phyloP scores from a whole-genome alignment of 352 stramenopile species.

The Phytopythium chamaehyphon region DNA sequence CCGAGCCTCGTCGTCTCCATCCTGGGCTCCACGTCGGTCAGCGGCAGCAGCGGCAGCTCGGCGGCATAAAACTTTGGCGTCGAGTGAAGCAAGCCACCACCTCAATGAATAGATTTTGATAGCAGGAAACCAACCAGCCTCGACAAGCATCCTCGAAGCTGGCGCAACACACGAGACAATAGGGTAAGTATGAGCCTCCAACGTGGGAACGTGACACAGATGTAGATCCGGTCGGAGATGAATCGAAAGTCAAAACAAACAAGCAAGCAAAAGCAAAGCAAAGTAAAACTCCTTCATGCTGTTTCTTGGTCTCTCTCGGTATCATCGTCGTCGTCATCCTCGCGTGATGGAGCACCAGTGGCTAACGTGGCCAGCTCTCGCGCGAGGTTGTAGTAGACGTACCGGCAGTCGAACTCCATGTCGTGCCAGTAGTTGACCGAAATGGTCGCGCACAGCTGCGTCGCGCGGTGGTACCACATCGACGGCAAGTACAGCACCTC shows the following conservation, averaged over 20 bases:
- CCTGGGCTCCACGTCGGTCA: constrained; percentile 3
- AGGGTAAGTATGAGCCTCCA: constrained; percentile 6
- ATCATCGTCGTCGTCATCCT: constrained; percentile 1
- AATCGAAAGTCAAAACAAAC: neutral
- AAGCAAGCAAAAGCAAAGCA: neutral
- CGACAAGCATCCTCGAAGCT: neutral
- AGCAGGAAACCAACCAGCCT: neutral
- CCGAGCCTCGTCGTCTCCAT: constrained; percentile 5
- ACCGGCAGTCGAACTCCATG: constrained; percentile 86
- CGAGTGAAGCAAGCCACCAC: neutral
- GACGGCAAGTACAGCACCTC: constrained; percentile 76
- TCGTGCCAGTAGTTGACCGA: constrained; percentile 90
- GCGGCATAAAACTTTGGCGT: neutral
- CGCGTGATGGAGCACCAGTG: neutral
- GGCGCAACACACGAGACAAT: neutral
- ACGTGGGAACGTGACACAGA: neutral
- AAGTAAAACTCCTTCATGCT: neutral
- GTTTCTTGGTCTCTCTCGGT: neutral
- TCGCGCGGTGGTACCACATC: constrained; percentile 84
- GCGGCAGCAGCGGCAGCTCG: constrained; percentile 7
- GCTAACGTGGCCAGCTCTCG: constrained; percentile 35
- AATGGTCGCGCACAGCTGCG: constrained; percentile 68
- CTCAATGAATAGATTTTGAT: constrained; percentile 7
- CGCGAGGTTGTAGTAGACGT: constrained; percentile 86
- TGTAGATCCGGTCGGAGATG: too few relatives aligned